These are phyloP conservation scores for Suillus bovinus DNA, from an alignment of 768 basidiomycete genomes.

Conservation along the genomic window DNA sequence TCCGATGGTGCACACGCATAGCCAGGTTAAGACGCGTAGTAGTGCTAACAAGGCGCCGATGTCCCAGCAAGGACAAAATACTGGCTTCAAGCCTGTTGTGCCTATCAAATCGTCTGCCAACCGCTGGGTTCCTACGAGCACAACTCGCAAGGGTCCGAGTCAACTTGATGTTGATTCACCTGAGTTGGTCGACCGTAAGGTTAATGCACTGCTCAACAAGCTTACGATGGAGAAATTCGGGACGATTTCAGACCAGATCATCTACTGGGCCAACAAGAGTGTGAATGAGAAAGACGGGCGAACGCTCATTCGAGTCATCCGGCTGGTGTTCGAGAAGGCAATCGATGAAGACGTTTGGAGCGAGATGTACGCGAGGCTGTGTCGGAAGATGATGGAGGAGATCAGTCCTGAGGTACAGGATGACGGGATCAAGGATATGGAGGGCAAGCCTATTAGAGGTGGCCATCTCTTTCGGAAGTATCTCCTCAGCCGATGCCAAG, in stretches of 20 bases:
- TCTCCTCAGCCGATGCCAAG: slow-evolving; percentile 93
- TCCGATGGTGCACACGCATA: slow-evolving; percentile 29
- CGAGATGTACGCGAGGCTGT: slow-evolving; percentile 96
- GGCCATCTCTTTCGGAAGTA: slow-evolving; percentile 97
- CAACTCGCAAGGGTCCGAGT: slow-evolving; percentile 48
- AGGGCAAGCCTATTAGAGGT: slow-evolving; percentile 89
- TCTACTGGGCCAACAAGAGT: slow-evolving; percentile 92
- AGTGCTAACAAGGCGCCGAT: slow-evolving; percentile 48
- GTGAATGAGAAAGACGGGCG: slow-evolving; percentile 90
- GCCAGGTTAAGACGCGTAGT: slow-evolving; percentile 68
- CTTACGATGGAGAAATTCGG: slow-evolving; percentile 97
- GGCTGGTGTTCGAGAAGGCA: slow-evolving; percentile 95
- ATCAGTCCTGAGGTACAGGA: slow-evolving; percentile 88
- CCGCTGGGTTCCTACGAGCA: slow-evolving; percentile 66
- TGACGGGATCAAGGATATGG: slow-evolving; percentile 75
- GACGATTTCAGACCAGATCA: slow-evolving; percentile 93
- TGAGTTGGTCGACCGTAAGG: slow-evolving; percentile 89
- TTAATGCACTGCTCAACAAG: slow-evolving; percentile 89
- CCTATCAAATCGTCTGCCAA: slow-evolving; percentile 79
- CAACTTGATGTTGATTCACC: slow-evolving; percentile 62
- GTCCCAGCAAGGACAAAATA: slow-evolving; percentile 39
- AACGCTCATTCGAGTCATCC: slow-evolving; percentile 94
- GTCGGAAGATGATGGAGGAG: slow-evolving; percentile 93
- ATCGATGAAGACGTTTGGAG: slow-evolving; percentile 96
- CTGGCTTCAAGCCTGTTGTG: slow-evolving; percentile 44